These are phyloP conservation scores for Suillus sp. DNA, from an alignment of 768 basidiomycete species.

Conservation along the genomic window DNA sequence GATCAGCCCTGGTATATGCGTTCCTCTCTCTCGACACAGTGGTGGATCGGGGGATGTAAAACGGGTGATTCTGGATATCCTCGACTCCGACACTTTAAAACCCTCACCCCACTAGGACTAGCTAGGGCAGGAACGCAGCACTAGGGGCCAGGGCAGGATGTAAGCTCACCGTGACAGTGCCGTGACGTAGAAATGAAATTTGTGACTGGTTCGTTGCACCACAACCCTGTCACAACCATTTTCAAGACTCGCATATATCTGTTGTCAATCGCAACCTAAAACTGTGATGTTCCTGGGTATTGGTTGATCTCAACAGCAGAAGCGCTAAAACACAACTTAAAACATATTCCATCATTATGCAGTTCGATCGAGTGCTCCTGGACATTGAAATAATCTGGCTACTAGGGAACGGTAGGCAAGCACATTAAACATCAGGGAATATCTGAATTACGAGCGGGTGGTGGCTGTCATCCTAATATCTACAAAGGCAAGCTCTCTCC, in stretches of 20 bases:
- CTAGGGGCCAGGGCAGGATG: too few species aligned
- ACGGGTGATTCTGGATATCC: not conserved
- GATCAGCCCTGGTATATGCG: not conserved
- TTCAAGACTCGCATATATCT: not conserved
- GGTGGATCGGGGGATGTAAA: not conserved
- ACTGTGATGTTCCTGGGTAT: not conserved
- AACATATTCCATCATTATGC: not conserved
- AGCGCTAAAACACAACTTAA: not conserved
- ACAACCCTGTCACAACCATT: not conserved
- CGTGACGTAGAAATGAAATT: not conserved
- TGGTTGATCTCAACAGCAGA: not conserved
- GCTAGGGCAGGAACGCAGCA: not conserved
- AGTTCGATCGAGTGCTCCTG: not conserved
- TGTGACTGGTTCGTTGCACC: not conserved
- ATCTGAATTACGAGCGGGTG: not conserved
- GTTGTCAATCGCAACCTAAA: not conserved
- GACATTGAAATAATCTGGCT: not conserved
- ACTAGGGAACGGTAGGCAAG: conserved; percentile 2
- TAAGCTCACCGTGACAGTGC: not conserved
- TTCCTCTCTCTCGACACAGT: not conserved
- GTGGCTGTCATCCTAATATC: not conserved
- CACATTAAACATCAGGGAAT: not conserved
- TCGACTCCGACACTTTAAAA: not conserved
- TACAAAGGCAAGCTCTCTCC: not conserved
- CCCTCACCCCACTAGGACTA: not conserved